phyloP scores from a whole-genome alignment of 352 stramenopile species.

The Globisporangium spiculum region DNA sequence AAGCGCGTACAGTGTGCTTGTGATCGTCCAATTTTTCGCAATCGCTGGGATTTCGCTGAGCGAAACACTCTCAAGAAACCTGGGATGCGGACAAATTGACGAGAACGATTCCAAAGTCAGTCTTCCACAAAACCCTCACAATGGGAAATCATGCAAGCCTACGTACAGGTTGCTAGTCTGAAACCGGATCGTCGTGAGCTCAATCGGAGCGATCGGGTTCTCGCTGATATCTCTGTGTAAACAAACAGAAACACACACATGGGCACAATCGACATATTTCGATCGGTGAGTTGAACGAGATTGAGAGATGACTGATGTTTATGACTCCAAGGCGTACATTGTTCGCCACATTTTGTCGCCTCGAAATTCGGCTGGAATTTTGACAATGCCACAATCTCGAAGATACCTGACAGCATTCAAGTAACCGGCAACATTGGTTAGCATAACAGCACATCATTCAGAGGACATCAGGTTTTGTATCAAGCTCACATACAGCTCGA shows the following conservation, averaged over 20 bases:
- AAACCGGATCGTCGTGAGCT: conserved; percentile 16
- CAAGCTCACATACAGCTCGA: conserved; percentile 8
- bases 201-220: conserved; percentile 14
- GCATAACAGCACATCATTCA: neutral
- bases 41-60: conserved; percentile 11
- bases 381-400: conserved; percentile 10
- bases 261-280: neutral
- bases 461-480: neutral
- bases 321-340: conserved; percentile 1
- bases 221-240: conserved; percentile 16
- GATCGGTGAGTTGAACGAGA: neutral
- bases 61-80: conserved; percentile 15
- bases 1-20: conserved; percentile 10
- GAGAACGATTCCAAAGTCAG: neutral
- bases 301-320: no score
- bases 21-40: conserved; percentile 16
- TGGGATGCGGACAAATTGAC: neutral
- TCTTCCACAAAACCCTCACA: neutral
- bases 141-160: no score
- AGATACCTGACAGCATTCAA: conserved; percentile 1
- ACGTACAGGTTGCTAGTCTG: conserved; percentile 16
- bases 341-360: conserved; percentile 18
- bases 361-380: conserved; percentile 18
- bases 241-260: neutral
- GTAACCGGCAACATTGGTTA: neutral